These are phyloP conservation scores for Diaporthe sp. DNA, from an alignment of 2,329 filamentous ascomycete genomes.

Conservation along the genomic window DNA sequence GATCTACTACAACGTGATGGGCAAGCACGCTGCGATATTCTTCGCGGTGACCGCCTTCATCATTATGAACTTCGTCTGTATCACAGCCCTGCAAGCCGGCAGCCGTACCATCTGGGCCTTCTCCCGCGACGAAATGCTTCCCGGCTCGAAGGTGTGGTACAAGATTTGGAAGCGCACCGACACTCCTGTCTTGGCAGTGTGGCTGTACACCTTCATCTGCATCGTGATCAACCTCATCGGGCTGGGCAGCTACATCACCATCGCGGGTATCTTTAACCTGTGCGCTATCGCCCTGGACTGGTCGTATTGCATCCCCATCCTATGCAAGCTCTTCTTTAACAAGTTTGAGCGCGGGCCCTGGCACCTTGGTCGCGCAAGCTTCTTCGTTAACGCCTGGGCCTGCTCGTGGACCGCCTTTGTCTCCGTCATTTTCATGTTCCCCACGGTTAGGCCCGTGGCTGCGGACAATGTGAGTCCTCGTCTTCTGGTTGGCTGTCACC, in stretches of 20 bases:
- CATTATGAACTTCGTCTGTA: constrained; percentile 70
- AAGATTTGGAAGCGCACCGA: constrained; percentile 61
- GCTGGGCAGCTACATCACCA: constrained; percentile 66
- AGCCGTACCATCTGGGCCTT: constrained; percentile 68
- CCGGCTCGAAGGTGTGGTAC: constrained; percentile 61
- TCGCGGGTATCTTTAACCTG: constrained; percentile 66
- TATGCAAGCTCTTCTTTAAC: constrained; percentile 63
- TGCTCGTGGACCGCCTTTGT: constrained; percentile 66
- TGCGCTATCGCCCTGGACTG: constrained; percentile 67
- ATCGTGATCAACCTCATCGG: constrained; percentile 70
- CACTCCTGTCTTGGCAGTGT: constrained; percentile 66
- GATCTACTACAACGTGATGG: constrained; percentile 70
- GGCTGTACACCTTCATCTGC: constrained; percentile 67
- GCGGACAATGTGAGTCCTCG: constrained; percentile 54
- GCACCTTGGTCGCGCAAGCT: constrained; percentile 59
- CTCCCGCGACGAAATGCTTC: constrained; percentile 64
- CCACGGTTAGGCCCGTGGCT: constrained; percentile 59
- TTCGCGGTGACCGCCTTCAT: constrained; percentile 69
- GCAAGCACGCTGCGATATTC: constrained; percentile 64
- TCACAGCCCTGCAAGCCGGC: constrained; percentile 67
- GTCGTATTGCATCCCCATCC: constrained; percentile 68
- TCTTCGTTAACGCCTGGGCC: constrained; percentile 60
- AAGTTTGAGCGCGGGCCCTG: constrained; percentile 65
- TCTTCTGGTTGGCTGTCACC: neutral
- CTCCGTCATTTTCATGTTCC: constrained; percentile 66